These are phyloP conservation scores for Paramecium primaurelia DNA, from an alignment of 73 alveolate genomes.

Conservation along the genomic window DNA sequence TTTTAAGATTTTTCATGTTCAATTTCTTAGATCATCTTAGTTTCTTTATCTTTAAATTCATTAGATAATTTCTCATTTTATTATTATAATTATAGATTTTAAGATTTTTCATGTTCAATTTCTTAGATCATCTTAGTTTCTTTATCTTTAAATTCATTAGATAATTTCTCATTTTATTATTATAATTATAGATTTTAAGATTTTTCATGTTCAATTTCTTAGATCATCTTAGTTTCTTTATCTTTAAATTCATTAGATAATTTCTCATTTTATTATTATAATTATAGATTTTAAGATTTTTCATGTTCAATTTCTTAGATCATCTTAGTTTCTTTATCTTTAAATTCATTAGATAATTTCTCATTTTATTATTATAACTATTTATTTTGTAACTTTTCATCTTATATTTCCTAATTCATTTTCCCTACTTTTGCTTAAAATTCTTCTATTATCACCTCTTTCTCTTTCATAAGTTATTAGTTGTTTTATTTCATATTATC, in stretches of 20 bases:
- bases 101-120: too few species aligned
- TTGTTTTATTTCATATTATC: background rate
- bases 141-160: too few species aligned
- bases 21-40: too few species aligned
- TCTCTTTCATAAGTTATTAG: background rate
- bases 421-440: background rate
- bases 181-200: too few species aligned
- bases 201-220: background rate
- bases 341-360: background rate
- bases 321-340: background rate
- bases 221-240: background rate
- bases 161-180: too few species aligned
- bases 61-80: too few species aligned
- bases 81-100: too few species aligned
- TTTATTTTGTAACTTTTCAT: background rate
- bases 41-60: too few species aligned
- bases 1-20: too few species aligned
- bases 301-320: background rate
- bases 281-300: too few species aligned
- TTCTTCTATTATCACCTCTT: background rate
- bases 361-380: background rate
- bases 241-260: background rate
- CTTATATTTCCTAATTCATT: background rate
- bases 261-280: too few species aligned
- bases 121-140: too few species aligned